phyloP scores from a whole-genome alignment of 768 basidiomycete species.

The Leucocoprinus leucothites region DNA sequence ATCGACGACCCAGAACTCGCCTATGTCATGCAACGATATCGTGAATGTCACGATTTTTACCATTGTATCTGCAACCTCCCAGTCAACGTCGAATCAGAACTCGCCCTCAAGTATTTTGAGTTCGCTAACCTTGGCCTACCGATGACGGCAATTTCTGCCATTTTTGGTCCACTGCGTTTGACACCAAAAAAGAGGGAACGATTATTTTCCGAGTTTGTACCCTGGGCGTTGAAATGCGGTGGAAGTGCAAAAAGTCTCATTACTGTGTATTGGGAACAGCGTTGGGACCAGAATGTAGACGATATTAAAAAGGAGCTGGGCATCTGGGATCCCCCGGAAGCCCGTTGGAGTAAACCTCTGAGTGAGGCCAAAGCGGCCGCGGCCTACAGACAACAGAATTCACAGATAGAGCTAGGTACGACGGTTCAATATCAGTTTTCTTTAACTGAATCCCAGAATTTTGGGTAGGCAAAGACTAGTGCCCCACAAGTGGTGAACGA shows the following conservation, averaged over 20 bases:
- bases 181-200: slow-evolving; percentile 47
- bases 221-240: slow-evolving; percentile 90
- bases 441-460: no score
- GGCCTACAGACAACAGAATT: slow-evolving; percentile 24
- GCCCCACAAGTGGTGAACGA: no score
- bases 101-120: slow-evolving; percentile 94
- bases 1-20: slow-evolving; percentile 94
- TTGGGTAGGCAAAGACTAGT: no score
- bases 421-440: neutral
- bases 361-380: slow-evolving; percentile 57
- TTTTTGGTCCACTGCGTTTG: slow-evolving; percentile 78
- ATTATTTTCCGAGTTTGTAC: slow-evolving; percentile 79
- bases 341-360: slow-evolving; percentile 65
- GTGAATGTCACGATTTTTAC: slow-evolving; percentile 97
- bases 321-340: slow-evolving; percentile 77
- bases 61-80: slow-evolving; percentile 89
- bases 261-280: slow-evolving; percentile 93
- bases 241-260: slow-evolving; percentile 72
- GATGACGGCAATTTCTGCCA: slow-evolving; percentile 76
- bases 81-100: slow-evolving; percentile 86
- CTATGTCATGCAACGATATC: slow-evolving; percentile 97
- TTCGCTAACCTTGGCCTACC: slow-evolving; percentile 90
- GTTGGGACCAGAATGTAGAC: slow-evolving; percentile 82
- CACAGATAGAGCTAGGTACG: neutral
- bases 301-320: slow-evolving; percentile 86